These are phyloP conservation scores for Citrus medica DNA, from an alignment of 345 rosid genomes.

Conservation along the genomic window DNA sequence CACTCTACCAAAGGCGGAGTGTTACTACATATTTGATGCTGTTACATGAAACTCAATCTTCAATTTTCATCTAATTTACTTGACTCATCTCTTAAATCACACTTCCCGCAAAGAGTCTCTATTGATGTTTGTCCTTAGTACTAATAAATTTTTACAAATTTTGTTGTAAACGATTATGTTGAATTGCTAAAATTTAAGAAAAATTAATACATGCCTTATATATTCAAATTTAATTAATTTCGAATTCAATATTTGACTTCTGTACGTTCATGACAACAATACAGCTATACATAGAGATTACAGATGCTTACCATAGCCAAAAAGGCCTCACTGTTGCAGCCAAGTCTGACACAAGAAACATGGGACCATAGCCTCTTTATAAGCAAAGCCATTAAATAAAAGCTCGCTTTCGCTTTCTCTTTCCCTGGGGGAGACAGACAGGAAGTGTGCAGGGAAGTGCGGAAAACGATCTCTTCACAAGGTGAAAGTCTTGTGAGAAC, in stretches of 20 bases:
- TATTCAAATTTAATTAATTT: background rate
- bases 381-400: background rate
- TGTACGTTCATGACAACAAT: background rate
- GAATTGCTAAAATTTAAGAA: background rate
- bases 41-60: too few relatives aligned
- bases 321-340: background rate
- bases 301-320: background rate
- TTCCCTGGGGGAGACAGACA: constrained; percentile 16
- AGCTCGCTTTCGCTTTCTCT: background rate
- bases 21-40: too few relatives aligned
- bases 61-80: too few relatives aligned
- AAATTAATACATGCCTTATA: background rate
- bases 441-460: constrained; percentile 23
- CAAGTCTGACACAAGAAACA: constrained; percentile 27
- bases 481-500: constrained; percentile 13
- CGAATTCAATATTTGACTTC: background rate
- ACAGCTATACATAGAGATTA: background rate
- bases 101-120: too few relatives aligned
- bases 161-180: background rate
- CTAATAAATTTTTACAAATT: too few relatives aligned
- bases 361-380: constrained; percentile 19
- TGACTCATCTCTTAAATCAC: too few relatives aligned
- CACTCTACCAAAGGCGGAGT: fast-evolving
- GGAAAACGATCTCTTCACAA: constrained; percentile 26
- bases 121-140: too few relatives aligned